These are phyloP conservation scores for Echria macrotheca DNA, from an alignment of 495 filamentous ascomycete genomes.

Conservation along the genomic window DNA sequence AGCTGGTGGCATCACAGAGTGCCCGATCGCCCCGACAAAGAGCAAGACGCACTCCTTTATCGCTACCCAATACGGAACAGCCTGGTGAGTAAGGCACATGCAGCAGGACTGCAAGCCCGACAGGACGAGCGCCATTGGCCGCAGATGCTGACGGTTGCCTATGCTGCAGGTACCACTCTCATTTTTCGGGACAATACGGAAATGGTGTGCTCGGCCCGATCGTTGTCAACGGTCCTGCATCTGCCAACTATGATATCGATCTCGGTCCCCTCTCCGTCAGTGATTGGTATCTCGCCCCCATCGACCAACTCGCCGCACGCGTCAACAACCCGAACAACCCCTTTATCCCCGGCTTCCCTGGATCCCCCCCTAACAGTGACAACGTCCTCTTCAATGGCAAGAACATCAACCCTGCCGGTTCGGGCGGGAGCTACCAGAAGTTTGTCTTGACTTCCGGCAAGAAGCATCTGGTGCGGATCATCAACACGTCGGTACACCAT, in stretches of 20 bases:
- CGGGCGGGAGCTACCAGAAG: slow-evolving; percentile 25
- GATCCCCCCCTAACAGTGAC: slow-evolving; percentile 24
- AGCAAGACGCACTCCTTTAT: slow-evolving; percentile 43
- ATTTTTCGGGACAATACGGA: slow-evolving; percentile 50
- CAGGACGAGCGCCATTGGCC: too few relatives aligned
- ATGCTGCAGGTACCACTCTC: slow-evolving; percentile 53
- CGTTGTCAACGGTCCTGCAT: slow-evolving; percentile 51
- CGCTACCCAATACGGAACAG: slow-evolving; percentile 44
- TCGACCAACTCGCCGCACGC: slow-evolving; percentile 15
- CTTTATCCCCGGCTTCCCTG: slow-evolving; percentile 28
- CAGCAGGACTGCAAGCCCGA: too few relatives aligned
- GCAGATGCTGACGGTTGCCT: not conserved
- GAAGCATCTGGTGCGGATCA: slow-evolving; percentile 45
- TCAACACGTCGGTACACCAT: slow-evolving; percentile 44
- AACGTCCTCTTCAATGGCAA: slow-evolving; percentile 38
- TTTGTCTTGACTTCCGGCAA: slow-evolving; percentile 33
- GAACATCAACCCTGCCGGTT: slow-evolving; percentile 31
- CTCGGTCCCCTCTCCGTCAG: slow-evolving; percentile 38
- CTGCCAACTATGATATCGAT: slow-evolving; percentile 48
- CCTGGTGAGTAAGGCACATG: slow-evolving; percentile 16
- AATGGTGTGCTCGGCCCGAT: slow-evolving; percentile 47
- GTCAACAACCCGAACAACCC: slow-evolving; percentile 23
- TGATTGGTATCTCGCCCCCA: slow-evolving; percentile 39
- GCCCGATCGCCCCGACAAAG: slow-evolving; percentile 42
- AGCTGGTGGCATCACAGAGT: slow-evolving; percentile 44